Percentiles rank a stretch among this genome's conserved stretches.
Conservation (phyloP, 2,329 filamentous ascomycete species). For the Fusarium staphyleae region DNA sequence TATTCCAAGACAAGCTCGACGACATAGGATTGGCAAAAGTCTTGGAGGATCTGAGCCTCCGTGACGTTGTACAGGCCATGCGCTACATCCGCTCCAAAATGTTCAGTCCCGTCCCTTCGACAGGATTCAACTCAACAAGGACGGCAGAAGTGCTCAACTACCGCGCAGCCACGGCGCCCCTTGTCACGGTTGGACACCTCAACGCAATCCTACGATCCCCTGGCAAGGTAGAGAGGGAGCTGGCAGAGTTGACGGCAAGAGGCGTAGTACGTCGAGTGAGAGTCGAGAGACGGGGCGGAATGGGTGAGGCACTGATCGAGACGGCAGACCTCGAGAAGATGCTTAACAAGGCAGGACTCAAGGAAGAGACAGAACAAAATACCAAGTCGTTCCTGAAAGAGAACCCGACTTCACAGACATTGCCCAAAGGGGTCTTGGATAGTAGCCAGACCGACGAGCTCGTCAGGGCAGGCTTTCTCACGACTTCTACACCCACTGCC, state of each 20-base stretch:
- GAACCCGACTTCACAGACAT: conserved; percentile 54
- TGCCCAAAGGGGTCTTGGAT: conserved; percentile 47
- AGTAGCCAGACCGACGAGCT: conserved; percentile 62
- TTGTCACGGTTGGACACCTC: conserved; percentile 72
- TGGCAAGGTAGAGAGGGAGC: conserved; percentile 71
- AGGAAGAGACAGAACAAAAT: conserved; percentile 54
- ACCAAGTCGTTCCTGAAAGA: conserved; percentile 61
- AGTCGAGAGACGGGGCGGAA: conserved; percentile 65
- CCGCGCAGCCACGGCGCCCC: conserved; percentile 64
- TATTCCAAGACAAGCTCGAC: conserved; percentile 60
- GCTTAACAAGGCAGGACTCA: conserved; percentile 49
- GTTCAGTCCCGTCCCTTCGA: conserved; percentile 69
- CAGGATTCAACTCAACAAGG: conserved; percentile 69
- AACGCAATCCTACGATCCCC: conserved; percentile 68
- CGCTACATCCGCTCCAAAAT: conserved; percentile 66
- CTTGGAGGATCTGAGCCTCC: conserved; percentile 63
- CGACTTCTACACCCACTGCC: conserved; percentile 48
- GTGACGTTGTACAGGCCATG: conserved; percentile 71
- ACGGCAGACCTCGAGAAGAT: conserved; percentile 61
- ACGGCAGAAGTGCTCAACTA: conserved; percentile 70
- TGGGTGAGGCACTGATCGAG: conserved; percentile 71
- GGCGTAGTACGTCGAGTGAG: conserved; percentile 68
- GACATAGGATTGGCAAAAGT: conserved; percentile 65
- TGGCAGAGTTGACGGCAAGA: conserved; percentile 64
- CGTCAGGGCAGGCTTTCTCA: conserved; percentile 72